phyloP scores from a whole-genome alignment of 2,329 filamentous ascomycete genomes.

The Talaromyces rugulosus region DNA sequence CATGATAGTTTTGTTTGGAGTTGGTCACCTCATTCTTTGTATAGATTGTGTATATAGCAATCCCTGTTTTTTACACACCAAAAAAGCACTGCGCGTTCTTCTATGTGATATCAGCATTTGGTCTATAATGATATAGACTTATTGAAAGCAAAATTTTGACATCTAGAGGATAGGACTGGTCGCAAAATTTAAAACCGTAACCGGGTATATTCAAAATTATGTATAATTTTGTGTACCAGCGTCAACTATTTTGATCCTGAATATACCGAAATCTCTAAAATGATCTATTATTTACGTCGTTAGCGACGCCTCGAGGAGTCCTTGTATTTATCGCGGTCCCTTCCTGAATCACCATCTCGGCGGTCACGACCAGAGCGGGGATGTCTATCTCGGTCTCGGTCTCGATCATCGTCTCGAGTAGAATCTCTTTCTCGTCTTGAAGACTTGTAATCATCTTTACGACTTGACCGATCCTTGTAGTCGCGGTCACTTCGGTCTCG shows the following conservation, averaged over 20 bases:
- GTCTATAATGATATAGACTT: neutral
- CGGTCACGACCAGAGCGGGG: conserved; percentile 17
- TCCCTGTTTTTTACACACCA: neutral
- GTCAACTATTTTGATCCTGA: neutral
- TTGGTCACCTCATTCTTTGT: conserved; percentile 4
- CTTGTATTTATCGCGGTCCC: conserved; percentile 24
- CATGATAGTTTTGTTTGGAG: conserved; percentile 18
- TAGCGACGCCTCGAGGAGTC: conserved; percentile 17
- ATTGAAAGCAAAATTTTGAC: neutral
- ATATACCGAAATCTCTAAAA: neutral
- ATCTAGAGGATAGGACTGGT: neutral
- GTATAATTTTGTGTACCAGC: neutral
- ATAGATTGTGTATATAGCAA: conserved; percentile 1
- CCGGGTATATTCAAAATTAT: neutral
- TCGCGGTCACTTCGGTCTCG: conserved; percentile 14
- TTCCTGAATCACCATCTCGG: conserved; percentile 17
- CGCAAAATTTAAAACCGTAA: neutral
- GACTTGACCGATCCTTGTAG: conserved; percentile 24
- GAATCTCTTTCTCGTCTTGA: conserved; percentile 14
- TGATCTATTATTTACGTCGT: neutral
- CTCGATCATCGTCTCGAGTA: conserved; percentile 21
- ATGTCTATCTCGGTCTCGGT: conserved; percentile 22
- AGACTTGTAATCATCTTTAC: conserved; percentile 16
- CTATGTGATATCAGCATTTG: neutral
- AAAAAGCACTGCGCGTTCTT: neutral